Evolutionary conservation across 768 basidiomycete genomes (phyloP), one percentile per base, ranked within the genome.

Genomic region (Hypholoma fasciculare): DNA sequence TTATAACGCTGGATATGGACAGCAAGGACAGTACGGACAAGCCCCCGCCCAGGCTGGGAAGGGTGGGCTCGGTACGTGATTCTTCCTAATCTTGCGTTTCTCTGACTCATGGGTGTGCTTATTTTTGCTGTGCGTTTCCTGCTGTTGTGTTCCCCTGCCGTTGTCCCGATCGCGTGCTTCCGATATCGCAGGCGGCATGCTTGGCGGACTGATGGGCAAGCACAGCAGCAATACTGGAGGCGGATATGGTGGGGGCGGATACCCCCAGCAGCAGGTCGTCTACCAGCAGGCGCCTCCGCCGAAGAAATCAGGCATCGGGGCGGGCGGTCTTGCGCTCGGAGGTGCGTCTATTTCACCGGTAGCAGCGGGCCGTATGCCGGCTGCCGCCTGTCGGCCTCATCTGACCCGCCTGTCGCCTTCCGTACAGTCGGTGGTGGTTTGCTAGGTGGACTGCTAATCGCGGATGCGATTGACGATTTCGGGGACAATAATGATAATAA

Each of bases 371-470:
- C 27, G 30, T 34, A 34, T 34, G 23, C 30, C 30, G 30, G 27
- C 46, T 48, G 46, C 46, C 44, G 20, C 38, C 27, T 23, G 47
- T 4, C 55, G 14, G 27, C 37, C 43, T 27, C 39, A 20, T 40
- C 52, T 34, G 30, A 34, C 30, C 9, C 9, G 30, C 6, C 30
- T 34, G 2, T 34, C 56, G 13, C 39, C 56, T 50, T 47, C 23
- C 55, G 49, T 52, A 50, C 40, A 81, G 87, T 79, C 61, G 88
- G 82, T 64, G 88, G 76, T 14, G 89, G 86, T 57, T 67, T 89
- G n/a, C 66, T 87, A n/a, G 88, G 83, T 39, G 89, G 89, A 57
- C 72, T 74, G 2, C 68, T 90, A 44, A 64, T 89, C 39, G 80
- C 65, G 37, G 76, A 84, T 46, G 82, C 80, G 0, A 59, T 84